Percentiles rank a stretch among this genome's conserved stretches.
Evolutionary conservation across 306 rosid species (phyloP).

Genomic region (Cicer bijugum): DNA sequence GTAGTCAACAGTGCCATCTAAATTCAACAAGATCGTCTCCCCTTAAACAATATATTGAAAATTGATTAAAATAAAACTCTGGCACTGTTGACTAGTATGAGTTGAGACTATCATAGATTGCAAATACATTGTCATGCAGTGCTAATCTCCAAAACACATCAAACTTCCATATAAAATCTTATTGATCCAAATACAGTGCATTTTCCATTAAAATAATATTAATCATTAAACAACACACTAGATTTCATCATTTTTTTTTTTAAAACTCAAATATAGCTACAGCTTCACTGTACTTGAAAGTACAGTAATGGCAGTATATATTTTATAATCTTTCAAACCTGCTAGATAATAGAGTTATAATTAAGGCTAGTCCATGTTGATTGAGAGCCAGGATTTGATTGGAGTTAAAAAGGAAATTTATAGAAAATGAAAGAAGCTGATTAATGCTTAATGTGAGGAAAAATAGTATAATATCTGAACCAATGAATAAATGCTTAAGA

Average conservation of each 20-base stretch:
- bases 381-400: background rate
- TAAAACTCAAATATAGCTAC: background rate
- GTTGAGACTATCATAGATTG: background rate
- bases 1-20: background rate
- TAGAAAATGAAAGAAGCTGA: background rate
- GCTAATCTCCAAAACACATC: slow-evolving; percentile 2
- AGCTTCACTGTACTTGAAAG: background rate
- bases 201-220: background rate
- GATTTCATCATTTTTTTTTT: background rate
- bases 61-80: background rate
- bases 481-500: slow-evolving; percentile 5
- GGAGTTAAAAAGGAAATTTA: background rate
- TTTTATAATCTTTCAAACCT: background rate
- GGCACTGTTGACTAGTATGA: background rate
- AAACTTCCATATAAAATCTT: slow-evolving; percentile 15
- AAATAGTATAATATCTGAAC: slow-evolving; percentile 6
- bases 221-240: slow-evolving; percentile 9
- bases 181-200: background rate
- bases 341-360: background rate
- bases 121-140: background rate
- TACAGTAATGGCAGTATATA: background rate
- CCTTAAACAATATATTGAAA: slow-evolving; percentile 5
- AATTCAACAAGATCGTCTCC: background rate
- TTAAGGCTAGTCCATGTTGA: background rate
- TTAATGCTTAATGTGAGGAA: slow-evolving; percentile 3